These are phyloP conservation scores for Plasmodium cynomolgi DNA, from an alignment of 169 alveolate species.

Conservation along the genomic window DNA sequence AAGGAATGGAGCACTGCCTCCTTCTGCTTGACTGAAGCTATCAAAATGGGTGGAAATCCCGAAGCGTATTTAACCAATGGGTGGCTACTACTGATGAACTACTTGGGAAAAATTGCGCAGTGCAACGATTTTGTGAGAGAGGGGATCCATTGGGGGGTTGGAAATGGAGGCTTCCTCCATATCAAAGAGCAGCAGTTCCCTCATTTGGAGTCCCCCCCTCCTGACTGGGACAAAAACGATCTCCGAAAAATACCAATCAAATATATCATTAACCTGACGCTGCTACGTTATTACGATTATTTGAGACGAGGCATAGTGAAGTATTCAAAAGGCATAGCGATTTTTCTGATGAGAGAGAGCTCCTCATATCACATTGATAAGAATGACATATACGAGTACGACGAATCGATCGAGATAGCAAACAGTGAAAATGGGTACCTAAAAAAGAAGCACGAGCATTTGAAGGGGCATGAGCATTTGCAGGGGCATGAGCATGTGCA, in stretches of 20 bases:
- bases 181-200: not conserved
- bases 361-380: not conserved
- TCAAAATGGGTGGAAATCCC: conserved; percentile 7
- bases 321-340: not conserved
- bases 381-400: conserved; percentile 60
- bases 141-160: not conserved
- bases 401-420: conserved; percentile 29
- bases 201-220: not conserved
- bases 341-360: not conserved
- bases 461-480: too few species aligned
- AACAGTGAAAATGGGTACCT: conserved; percentile 2
- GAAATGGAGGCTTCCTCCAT: not conserved
- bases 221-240: not conserved
- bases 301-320: not conserved
- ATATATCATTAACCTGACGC: conserved; percentile 48
- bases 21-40: conserved; percentile 33
- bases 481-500: not conserved
- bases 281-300: conserved; percentile 31
- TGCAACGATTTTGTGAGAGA: conserved; percentile 21
- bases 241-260: conserved; percentile 12
- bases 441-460: not conserved
- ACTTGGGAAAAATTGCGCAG: conserved; percentile 29
- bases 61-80: conserved; percentile 36
- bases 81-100: conserved; percentile 48
- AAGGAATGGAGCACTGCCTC: conserved; percentile 57